Conservation (phyloP, 768 basidiomycete species). For the Hortiboletus flavorubellus region DNA sequence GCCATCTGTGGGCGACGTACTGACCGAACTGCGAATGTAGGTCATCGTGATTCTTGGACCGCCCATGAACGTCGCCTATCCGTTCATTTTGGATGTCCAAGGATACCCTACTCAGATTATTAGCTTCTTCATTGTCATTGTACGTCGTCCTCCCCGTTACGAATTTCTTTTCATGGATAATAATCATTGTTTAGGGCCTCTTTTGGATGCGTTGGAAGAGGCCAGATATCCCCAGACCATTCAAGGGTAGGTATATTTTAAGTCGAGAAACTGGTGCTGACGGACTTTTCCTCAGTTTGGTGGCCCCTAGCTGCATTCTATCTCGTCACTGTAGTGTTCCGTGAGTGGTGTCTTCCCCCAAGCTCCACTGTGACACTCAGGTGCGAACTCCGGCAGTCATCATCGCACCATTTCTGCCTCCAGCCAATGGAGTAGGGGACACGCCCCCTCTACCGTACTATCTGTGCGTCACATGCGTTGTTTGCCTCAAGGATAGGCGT, state of each 20-base stretch:
- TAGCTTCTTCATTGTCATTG: conserved; percentile 50
- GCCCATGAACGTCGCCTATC: conserved; percentile 50
- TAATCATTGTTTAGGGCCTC: conserved; percentile 38
- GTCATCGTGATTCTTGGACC: conserved; percentile 52
- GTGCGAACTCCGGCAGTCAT: conserved; percentile 37
- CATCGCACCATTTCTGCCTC: conserved; percentile 52
- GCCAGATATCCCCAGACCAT: conserved; percentile 47
- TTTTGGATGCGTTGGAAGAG: conserved; percentile 55
- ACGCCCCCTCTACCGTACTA: conserved; percentile 61
- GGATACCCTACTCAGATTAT: conserved; percentile 49
- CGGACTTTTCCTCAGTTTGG: conserved; percentile 40
- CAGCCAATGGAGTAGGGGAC: conserved; percentile 53
- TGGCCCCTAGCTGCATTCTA: conserved; percentile 54
- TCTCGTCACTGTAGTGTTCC: conserved; percentile 47
- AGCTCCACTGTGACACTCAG: conserved; percentile 9
- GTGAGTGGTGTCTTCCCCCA: conserved; percentile 30
- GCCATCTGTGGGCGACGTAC: not conserved
- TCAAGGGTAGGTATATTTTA: conserved; percentile 39
- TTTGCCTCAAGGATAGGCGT: conserved; percentile 33
- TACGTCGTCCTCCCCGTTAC: conserved; percentile 29
- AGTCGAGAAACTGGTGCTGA: conserved; percentile 2
- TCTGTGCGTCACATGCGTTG: conserved; percentile 28
- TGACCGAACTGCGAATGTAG: conserved; percentile 24
- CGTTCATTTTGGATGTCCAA: conserved; percentile 57
- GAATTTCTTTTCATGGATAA: conserved; percentile 19